Base-by-base conservation (phyloP, 352 stramenopile species). In the Phytopythium litorale region DNA sequence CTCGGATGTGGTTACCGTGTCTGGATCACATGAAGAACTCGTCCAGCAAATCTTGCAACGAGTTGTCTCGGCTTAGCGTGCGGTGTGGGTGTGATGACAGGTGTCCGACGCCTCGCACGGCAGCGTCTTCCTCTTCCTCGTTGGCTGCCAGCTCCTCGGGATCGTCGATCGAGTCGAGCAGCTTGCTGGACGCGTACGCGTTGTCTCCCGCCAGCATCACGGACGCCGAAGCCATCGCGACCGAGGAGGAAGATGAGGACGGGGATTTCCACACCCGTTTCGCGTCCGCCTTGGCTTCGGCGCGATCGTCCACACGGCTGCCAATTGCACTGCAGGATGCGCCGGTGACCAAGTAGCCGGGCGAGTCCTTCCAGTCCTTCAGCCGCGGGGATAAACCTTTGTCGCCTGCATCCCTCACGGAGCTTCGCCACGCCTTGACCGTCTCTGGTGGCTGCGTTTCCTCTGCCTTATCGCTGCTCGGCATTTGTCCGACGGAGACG, bases 41-140 rank as follows among this genome's bases (percentile, higher is more conserved):
- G 60, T 91, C 79, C n/a, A 92, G 70, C 11, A 94, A 42, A 33
- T 92, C 82, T 58, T 92, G 82, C 0, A 91, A 67, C 42, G 87
- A 51, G 32, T 73, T 71, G 60, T 81, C 79, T 21, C 78, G 68
- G 43, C 72, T 76, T 12, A 65, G 23, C 35, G 55, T 50, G 19
- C 61, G 59, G 23, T 57, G 23, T 23, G 16, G 38, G 43, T 42
- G 37, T 11, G 23, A 16, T 11, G 13, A 53, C 3, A 23, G 2
- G 50, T 64, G 40, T 9, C 49, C 45, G 4, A 56, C 56, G 18
- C 60, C 62, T 7, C 57, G 33, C 6, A 54, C 37, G 21, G 21
- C 19, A 32, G 66, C 62, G 5, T 75, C 64, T 32, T 62, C 37
- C 23, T 73, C 56, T 25, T 68, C 54, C 30, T 81, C 63, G 25